Evolutionary conservation across 2,329 filamentous ascomycete species (phyloP).

Genomic region (Lachnellula hyalina): DNA sequence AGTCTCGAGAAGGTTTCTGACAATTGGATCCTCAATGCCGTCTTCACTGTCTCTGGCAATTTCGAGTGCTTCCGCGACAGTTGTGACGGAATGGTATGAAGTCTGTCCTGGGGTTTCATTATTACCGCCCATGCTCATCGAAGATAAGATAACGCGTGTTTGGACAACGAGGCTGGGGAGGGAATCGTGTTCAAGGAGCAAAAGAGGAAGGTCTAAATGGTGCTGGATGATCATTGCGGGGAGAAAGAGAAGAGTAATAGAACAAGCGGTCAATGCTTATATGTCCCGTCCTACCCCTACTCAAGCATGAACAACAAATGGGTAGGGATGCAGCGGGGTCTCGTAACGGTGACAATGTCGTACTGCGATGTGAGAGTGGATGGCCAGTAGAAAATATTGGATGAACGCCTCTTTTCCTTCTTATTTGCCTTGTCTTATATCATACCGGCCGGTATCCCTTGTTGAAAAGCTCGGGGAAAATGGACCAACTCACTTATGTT

Average conservation of each 20-base stretch:
- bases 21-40: constrained; percentile 55
- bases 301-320: background rate
- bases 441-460: too few relatives aligned
- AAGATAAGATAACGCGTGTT: constrained; percentile 15
- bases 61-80: constrained; percentile 64
- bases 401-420: too few relatives aligned
- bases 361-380: too few relatives aligned
- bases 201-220: constrained; percentile 22
- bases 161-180: constrained; percentile 10
- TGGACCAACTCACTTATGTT: too few relatives aligned
- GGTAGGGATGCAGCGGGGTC: background rate
- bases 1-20: constrained; percentile 60
- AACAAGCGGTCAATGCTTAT: background rate
- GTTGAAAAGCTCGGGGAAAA: too few relatives aligned
- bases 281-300: background rate
- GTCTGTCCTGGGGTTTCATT: constrained; percentile 12
- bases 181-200: constrained; percentile 10
- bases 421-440: too few relatives aligned
- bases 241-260: constrained; percentile 8
- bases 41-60: constrained; percentile 69
- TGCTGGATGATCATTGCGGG: constrained; percentile 20
- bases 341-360: background rate
- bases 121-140: constrained; percentile 20
- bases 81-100: constrained; percentile 7
- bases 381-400: too few relatives aligned